A percentile compares a stretch with the other conserved stretches of the same genome.
phyloP scores from a whole-genome alignment of 1,284 basidiomycete genomes.

The Gymnopus androsaceus region DNA sequence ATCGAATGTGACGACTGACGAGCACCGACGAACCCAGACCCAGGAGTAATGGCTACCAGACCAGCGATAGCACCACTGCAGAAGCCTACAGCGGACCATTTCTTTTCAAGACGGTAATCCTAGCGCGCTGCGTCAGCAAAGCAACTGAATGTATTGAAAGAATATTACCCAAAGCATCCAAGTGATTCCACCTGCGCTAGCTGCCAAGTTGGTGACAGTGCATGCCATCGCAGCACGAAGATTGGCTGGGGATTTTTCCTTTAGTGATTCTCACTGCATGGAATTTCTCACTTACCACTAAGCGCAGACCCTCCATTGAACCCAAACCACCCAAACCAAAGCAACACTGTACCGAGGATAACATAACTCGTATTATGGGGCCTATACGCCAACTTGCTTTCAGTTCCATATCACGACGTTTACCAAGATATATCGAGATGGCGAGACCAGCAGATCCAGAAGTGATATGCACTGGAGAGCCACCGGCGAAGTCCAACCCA shows the following conservation, averaged over 20 bases:
- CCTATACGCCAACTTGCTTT: slow-evolving; percentile 88
- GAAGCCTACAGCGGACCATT: slow-evolving; percentile 94
- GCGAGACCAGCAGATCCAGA: slow-evolving; percentile 91
- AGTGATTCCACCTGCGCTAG: slow-evolving; percentile 84
- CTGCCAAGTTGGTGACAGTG: slow-evolving; percentile 91
- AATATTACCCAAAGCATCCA: slow-evolving; percentile 84
- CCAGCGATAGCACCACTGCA: slow-evolving; percentile 94
- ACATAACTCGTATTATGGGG: slow-evolving; percentile 88
- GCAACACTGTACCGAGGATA: slow-evolving; percentile 88
- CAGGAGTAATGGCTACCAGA: slow-evolving; percentile 71
- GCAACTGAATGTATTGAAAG: too few species aligned
- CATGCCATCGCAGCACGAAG: slow-evolving; percentile 87
- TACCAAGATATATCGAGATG: slow-evolving; percentile 91
- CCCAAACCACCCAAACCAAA: slow-evolving; percentile 99
- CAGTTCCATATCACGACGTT: slow-evolving; percentile 89
- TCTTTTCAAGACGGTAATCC: slow-evolving; percentile 91
- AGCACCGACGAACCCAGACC: slow-evolving; percentile 85
- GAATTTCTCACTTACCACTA: slow-evolving; percentile 1
- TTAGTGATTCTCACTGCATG: not conserved
- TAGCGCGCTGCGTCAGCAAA: slow-evolving; percentile 29
- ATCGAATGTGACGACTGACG: slow-evolving; percentile 47
- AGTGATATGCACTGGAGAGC: slow-evolving; percentile 92
- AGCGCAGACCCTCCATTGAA: slow-evolving; percentile 89
- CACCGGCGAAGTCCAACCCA: slow-evolving; percentile 93
- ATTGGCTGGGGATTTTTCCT: slow-evolving; percentile 61